Evolutionary conservation across 805 yeast genomes (phyloP), one percentile per base, ranked within the genome.

Genomic region (Pichia ethanolica): DNA sequence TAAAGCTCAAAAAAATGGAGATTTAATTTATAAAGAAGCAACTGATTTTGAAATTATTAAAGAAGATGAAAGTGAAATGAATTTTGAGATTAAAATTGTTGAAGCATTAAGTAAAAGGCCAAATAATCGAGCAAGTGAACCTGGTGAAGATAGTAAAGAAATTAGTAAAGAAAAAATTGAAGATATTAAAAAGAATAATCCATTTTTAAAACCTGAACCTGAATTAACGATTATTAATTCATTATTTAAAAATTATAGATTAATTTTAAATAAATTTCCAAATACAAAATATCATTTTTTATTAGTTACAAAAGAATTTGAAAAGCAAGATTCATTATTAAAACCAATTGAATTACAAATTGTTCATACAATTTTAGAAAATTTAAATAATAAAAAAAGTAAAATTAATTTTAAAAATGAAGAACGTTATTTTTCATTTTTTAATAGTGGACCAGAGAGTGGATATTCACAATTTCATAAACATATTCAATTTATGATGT

Each of bases 401-500:
- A n/a, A 35, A 11, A 5, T 12, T 13, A 13, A 10, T 13, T 5
- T 13, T 34, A 20, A 39, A 11, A 26, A 27, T n/a, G 48, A 42
- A 33, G 45, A 61, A 2, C 48, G 68, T 36, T 83, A 86, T 73
- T 72, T 90, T 63, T 89, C 89, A 0, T 91, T 91, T 66, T 91
- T 80, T 74, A 91, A 91, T 66, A 82, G 88, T 61, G 99, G 99
- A 7, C 80, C 82, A 20, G 75, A 80, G 57, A 81, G 95, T 53
- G 99, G 98, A 1, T 96, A 96, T n/a, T 89, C 97, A 0, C 93
- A 89, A 60, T 83, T 86, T 44, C 99, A 91, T 69, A 89, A 87
- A 63, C 99, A 91, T 67, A 67, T 93, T 54, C 99, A 93, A 67
- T 82, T 90, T 66, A 71, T 91, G 75, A 73, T 80, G 41, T 70